Evolutionary conservation across 2,329 filamentous ascomycete genomes (phyloP).

Genomic region (Didymosphaeria variabile): DNA sequence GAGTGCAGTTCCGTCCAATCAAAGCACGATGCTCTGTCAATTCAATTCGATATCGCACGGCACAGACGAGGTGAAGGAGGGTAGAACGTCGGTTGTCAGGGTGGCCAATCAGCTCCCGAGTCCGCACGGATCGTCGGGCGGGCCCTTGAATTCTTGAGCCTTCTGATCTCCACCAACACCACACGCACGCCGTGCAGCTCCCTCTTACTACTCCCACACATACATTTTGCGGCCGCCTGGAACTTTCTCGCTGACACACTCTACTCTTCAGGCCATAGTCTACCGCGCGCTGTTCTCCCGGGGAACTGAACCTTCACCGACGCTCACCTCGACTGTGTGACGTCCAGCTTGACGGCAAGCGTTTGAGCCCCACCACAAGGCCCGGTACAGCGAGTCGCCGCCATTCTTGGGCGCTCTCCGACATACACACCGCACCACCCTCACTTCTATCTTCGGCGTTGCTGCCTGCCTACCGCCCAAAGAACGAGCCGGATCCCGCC

Average conservation of each 20-base stretch:
- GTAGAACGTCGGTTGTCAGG: conserved; percentile 19
- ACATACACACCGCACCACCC: conserved; percentile 3
- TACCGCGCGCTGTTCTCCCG: conserved; percentile 9
- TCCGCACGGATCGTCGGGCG: conserved; percentile 10
- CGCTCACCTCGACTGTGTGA: conserved; percentile 17
- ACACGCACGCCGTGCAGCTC: conserved; percentile 24
- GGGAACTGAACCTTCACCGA: conserved; percentile 10
- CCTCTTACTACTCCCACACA: conserved; percentile 6
- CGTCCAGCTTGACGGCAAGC: conserved; percentile 11
- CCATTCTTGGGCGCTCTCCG: conserved; percentile 23
- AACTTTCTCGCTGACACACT: conserved; percentile 10
- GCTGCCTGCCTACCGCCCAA: conserved; percentile 23
- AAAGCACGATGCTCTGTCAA: neutral
- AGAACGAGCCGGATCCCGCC: conserved; percentile 26
- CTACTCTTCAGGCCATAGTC: conserved; percentile 5
- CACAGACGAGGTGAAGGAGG: neutral
- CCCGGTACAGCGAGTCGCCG: conserved; percentile 22
- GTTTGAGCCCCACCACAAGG: conserved; percentile 13
- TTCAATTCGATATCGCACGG: neutral
- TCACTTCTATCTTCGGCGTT: conserved; percentile 20
- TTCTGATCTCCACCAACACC: conserved; percentile 36
- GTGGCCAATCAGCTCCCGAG: conserved; percentile 29
- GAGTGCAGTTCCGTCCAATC: neutral
- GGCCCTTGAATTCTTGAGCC: conserved; percentile 14
- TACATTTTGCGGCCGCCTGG: conserved; percentile 9